Evolutionary conservation across 176 grass and related monocot species (phyloP), one percentile per base, ranked within the genome.

Genomic region (Oryza brachyantha): DNA sequence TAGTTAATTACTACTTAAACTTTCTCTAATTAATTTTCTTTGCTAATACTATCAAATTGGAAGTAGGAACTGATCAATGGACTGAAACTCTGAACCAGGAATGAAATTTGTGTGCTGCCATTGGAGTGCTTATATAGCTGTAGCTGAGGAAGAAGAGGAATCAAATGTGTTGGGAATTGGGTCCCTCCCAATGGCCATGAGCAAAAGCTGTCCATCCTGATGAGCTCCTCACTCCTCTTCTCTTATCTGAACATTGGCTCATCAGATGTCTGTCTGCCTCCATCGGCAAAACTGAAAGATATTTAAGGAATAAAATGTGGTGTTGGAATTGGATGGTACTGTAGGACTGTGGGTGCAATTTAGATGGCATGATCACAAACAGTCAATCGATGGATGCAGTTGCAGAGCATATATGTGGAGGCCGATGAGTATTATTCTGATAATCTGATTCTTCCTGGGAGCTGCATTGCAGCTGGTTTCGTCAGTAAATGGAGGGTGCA

Each of bases 81-180:
- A 32, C 31, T 32, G 31, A 32, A 32, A 32, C 31, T 32, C 31
- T 32, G 31, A 32, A 32, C 31, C 4, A 32, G 31, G 31, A 66
- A 50, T 27, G 76, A 19, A 26, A 26, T 19, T 38, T 54, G 38
- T 70, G 24, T 38, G 45, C 41, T 78, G 42, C 29, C 28, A 13
- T 35, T 13, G 19, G 40, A 21, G 29, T 2, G 46, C 7, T 29
- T 37, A 61, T 73, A 77, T 45, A 45, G 60, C 22, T 68, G 6
- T 17, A 50, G 46, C 46, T 50, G 46, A 34, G 36, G 10, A 35
- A 68, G 65, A 25, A 50, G 46, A 26, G 76, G 29, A 78, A 66
- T 78, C 13, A 66, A 75, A 75, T 61, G 12, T 48, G 19, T 29
- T 43, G 29, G 28, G 61, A 34, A 78, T 77, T 52, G 22, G 40